Evolutionary conservation across 202 grass and related monocot genomes (phyloP).

Genomic region (Saccharum hybrid): DNA sequence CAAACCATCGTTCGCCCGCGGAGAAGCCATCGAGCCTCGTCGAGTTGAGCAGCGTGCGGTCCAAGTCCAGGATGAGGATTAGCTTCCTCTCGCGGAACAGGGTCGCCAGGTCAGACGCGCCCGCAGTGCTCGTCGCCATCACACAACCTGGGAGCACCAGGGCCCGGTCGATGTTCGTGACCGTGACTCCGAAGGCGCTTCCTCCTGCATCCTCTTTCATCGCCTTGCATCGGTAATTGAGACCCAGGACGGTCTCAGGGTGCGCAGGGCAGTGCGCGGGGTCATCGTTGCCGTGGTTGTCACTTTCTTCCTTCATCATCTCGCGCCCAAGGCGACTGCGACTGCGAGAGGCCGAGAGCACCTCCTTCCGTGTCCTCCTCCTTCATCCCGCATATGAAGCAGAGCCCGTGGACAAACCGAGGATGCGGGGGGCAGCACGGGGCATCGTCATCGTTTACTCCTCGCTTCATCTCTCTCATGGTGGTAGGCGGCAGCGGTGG

Average conservation of each 20-base stretch:
- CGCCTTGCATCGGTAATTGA: background rate
- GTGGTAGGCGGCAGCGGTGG: too few relatives aligned
- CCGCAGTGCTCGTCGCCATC: background rate
- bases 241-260: too few relatives aligned
- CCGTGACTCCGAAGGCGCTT: background rate
- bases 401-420: background rate
- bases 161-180: background rate
- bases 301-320: background rate
- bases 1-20: background rate
- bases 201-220: background rate
- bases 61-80: slow-evolving; percentile 64
- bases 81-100: slow-evolving; percentile 50
- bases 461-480: too few relatives aligned
- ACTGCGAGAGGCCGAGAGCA: background rate
- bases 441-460: too few relatives aligned
- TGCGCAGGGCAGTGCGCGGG: background rate
- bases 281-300: background rate
- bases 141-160: background rate
- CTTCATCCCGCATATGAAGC: background rate
- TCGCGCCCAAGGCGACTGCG: background rate
- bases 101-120: background rate
- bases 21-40: slow-evolving; percentile 35
- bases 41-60: slow-evolving; percentile 72
- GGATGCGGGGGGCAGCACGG: background rate
- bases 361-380: background rate